Conservation (phyloP, 75 land plant species). For the Pseudotsuga menziesii region DNA sequence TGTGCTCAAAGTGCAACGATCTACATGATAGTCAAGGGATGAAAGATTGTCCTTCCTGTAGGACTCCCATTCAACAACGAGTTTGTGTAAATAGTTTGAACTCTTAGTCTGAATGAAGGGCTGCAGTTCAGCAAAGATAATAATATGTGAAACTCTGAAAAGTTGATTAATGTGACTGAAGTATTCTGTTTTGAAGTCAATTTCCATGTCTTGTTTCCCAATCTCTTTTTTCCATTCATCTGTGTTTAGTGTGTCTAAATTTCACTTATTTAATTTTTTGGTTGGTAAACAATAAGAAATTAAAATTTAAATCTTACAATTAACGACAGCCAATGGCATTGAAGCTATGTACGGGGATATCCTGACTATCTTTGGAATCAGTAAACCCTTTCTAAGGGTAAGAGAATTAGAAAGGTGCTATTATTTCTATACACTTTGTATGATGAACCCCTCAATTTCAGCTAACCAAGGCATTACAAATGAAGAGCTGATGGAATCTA, state of each 20-base stretch:
- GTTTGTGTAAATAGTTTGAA: conserved; percentile 44
- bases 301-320: not conserved
- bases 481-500: too few species aligned
- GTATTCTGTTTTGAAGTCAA: not conserved
- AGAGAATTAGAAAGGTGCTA: too few species aligned
- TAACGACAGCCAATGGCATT: not conserved
- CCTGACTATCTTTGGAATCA: too few species aligned
- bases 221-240: not conserved
- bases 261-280: not conserved
- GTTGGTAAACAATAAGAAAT: not conserved
- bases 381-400: too few species aligned
- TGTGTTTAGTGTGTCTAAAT: not conserved
- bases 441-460: too few species aligned
- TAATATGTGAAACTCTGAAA: conserved; percentile 1
- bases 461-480: too few species aligned
- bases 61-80: conserved; percentile 78
- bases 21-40: conserved; percentile 89
- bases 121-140: conserved; percentile 1
- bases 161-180: conserved; percentile 5
- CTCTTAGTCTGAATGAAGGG: conserved; percentile 17
- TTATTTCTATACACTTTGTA: too few species aligned
- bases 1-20: conserved; percentile 80
- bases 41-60: conserved; percentile 95
- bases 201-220: not conserved
- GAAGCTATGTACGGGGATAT: not conserved